Percentiles rank a stretch among this genome's conserved stretches.
These are phyloP conservation scores for Hanseniaspora taiwanica DNA, from an alignment of 805 yeast species.

Conservation along the genomic window DNA sequence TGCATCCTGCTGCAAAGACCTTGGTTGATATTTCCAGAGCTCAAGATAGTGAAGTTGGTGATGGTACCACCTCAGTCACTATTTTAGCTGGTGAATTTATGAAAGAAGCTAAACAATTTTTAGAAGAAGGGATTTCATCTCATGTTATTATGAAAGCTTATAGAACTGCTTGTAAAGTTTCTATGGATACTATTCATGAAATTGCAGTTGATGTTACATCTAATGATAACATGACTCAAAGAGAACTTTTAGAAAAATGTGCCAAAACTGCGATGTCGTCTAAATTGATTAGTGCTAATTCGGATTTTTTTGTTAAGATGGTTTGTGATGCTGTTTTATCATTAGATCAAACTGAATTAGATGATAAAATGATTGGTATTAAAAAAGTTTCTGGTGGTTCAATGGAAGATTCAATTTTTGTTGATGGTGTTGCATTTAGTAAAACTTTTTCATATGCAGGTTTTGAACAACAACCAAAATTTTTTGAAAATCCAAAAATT, in stretches of 20 bases:
- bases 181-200: constrained; percentile 60
- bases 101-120: constrained; percentile 78
- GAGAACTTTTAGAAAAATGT: constrained; percentile 75
- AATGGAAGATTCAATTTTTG: constrained; percentile 81
- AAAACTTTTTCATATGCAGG: constrained; percentile 98
- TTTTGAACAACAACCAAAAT: constrained; percentile 95
- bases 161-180: constrained; percentile 67
- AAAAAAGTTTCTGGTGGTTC: constrained; percentile 94
- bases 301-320: constrained; percentile 87
- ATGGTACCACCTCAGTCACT: constrained; percentile 94
- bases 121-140: constrained; percentile 93
- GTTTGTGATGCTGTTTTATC: constrained; percentile 90
- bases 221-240: constrained; percentile 32
- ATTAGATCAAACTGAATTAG: constrained; percentile 72
- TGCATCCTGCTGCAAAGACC: constrained; percentile 96
- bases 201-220: constrained; percentile 57
- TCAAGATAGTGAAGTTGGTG: constrained; percentile 97
- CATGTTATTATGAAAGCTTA: constrained; percentile 81
- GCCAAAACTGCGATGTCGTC: constrained; percentile 98
- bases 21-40: constrained; percentile 89
- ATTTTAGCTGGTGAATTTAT: constrained; percentile 88
- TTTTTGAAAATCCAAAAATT: constrained; percentile 66
- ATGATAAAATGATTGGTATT: constrained; percentile 84
- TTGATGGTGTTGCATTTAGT: constrained; percentile 93
- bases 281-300: constrained; percentile 76